Evolutionary conservation across 1,139 yeast genomes (phyloP), one percentile per base, ranked within the genome.

Genomic region (Nakaseomyces bracarensis): DNA sequence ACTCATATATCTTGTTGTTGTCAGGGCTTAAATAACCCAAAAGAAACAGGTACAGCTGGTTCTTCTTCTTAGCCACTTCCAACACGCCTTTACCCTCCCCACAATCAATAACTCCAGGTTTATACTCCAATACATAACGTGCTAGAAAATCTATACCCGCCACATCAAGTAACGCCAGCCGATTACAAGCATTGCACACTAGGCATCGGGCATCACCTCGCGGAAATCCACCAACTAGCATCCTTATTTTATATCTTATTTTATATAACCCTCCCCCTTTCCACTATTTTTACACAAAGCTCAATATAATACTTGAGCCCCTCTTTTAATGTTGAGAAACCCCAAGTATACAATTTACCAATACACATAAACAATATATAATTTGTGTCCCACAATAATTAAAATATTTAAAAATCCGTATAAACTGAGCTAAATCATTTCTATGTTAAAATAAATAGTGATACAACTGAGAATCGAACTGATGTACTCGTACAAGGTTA

Each of bases 121-220:
- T 20, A 15, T 33, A 33, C 18, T 33, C 36, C 36, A 21, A 33
- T n/a, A 33, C 10, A 21, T 33, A 33, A 25, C 18, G 15, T 11
- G 18, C 21, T 26, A 33, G 19, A 11, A 21, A 25, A 21, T 33
- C 36, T 21, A 33, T 13, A 3, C 36, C 36, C 11, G 16, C 36
- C 8, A 18, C n/a, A 21, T 33, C 36, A 11, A 33, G 26, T 26
- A 33, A 11, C 25, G 26, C 26, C 16, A 33, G 26, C 36, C 36
- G 15, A 14, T 33, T 33, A 15, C 36, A 33, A n/a, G 36, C 36
- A 33, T 33, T 33, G 18, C 36, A 33, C n/a, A 33, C 36, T 4
- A 33, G 26, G 18, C 36, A 33, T 21, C 36, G 36, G 11, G 25
- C 36, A 33, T 33, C 36, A 13, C 36, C 36, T 10, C 25, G 36